Percentiles rank a stretch among this genome's conserved stretches.
Conservation (phyloP, 2,329 filamentous ascomycete species). For the Colletotrichum noveboracense region DNA sequence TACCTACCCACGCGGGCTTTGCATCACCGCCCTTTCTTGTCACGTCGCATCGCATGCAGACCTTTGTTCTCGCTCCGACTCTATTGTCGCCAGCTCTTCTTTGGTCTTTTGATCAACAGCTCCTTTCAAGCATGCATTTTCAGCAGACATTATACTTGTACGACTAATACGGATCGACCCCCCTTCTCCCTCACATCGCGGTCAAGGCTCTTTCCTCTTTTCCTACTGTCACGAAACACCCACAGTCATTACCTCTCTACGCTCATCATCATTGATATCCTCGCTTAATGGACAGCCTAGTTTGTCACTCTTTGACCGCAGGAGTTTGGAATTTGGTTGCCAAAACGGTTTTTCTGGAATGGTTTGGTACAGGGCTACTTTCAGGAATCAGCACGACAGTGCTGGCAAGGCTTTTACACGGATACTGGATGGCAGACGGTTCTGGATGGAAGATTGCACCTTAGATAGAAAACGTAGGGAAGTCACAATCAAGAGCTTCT, state of each 20-base stretch:
- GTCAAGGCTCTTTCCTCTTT: not conserved
- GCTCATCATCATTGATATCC: not conserved
- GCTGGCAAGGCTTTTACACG: not conserved
- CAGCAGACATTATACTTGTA: not conserved
- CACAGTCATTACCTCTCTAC: not conserved
- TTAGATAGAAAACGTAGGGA: not conserved
- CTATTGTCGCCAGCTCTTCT: not conserved
- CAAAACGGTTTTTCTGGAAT: not conserved
- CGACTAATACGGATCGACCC: not conserved
- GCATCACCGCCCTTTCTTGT: not conserved
- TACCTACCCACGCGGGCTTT: not conserved
- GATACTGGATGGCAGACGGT: not conserved
- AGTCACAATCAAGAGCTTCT: not conserved
- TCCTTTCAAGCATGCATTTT: not conserved
- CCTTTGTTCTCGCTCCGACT: not conserved
- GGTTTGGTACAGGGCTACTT: not conserved
- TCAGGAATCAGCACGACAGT: not conserved
- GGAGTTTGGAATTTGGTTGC: not conserved
- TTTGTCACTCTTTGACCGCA: not conserved
- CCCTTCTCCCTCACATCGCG: not conserved
- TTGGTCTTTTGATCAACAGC: not conserved
- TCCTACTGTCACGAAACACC: not conserved
- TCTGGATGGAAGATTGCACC: not conserved
- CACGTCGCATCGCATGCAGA: not conserved
- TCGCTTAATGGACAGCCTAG: constrained; percentile 8